A percentile compares a stretch with the other conserved stretches of the same genome.
These are phyloP conservation scores for Cenococcum geophilum DNA, from an alignment of 495 filamentous ascomycete genomes.

Conservation along the genomic window DNA sequence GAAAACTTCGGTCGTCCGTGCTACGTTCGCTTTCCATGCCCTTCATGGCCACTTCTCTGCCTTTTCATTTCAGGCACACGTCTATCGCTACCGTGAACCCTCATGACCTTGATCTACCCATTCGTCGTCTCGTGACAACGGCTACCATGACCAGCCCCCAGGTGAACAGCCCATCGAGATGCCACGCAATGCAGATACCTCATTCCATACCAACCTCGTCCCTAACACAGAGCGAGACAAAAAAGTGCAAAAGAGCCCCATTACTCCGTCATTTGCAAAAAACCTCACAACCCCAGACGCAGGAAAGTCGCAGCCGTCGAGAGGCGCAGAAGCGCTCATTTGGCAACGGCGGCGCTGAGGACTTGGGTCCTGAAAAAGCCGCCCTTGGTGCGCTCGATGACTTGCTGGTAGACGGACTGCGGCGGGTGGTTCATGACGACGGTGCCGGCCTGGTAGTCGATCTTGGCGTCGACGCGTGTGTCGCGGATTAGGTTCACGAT, in stretches of 20 bases:
- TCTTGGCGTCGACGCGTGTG: conserved; percentile 95
- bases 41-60: background rate
- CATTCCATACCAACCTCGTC: background rate
- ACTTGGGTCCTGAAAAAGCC: conserved; percentile 70
- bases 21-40: background rate
- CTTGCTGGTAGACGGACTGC: conserved; percentile 96
- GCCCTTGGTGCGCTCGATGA: conserved; percentile 93
- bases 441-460: conserved; percentile 97
- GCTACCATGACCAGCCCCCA: background rate
- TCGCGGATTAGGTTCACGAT: conserved; percentile 98
- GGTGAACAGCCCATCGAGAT: too few species aligned
- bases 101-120: background rate
- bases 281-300: background rate
- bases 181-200: background rate
- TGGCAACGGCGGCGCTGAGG: conserved; percentile 40
- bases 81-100: background rate
- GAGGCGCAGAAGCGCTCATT: conserved; percentile 11
- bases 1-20: background rate
- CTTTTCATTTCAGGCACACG: background rate
- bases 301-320: background rate
- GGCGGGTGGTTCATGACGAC: conserved; percentile 99
- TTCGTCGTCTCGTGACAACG: background rate
- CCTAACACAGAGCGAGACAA: background rate
- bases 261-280: background rate
- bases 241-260: background rate